phyloP scores from a whole-genome alignment of 1,284 basidiomycete species.

The Puccinia novopanici region DNA sequence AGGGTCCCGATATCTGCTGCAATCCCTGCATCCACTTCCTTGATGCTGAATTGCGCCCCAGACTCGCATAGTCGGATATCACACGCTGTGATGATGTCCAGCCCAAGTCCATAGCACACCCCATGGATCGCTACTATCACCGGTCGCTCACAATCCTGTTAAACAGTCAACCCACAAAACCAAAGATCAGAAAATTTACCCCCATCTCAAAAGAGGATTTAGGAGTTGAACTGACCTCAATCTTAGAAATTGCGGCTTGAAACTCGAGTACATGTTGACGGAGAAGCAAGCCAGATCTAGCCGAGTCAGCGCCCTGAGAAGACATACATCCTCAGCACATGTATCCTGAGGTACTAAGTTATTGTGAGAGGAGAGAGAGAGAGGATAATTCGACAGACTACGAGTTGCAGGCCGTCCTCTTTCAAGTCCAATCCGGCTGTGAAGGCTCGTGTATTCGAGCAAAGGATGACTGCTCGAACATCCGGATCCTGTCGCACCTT shows the following conservation, averaged over 20 bases:
- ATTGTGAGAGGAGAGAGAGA: not conserved
- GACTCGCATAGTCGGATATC: constrained; percentile 76
- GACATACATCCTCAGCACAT: constrained; percentile 6
- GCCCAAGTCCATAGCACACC: constrained; percentile 71
- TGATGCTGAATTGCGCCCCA: constrained; percentile 72
- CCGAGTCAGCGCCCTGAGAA: constrained; percentile 54
- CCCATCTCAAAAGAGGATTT: no score
- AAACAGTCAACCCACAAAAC: constrained; percentile 57
- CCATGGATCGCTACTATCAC: constrained; percentile 84
- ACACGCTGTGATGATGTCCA: constrained; percentile 74
- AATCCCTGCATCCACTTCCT: constrained; percentile 86
- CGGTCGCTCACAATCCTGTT: constrained; percentile 75
- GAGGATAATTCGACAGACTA: not conserved
- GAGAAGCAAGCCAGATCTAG: constrained; percentile 55
- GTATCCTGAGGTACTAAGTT: not conserved
- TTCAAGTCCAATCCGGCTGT: constrained; percentile 58
- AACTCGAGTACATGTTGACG: constrained; percentile 57
- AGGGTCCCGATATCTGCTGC: constrained; percentile 89
- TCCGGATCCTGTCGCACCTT: constrained; percentile 54
- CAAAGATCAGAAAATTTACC: no score
- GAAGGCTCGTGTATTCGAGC: constrained; percentile 56
- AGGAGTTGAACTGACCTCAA: constrained; percentile 36
- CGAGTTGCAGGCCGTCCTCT: constrained; percentile 32
- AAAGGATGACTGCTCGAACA: constrained; percentile 57
- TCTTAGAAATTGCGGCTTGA: constrained; percentile 55